Evolutionary conservation across 1,139 yeast species (phyloP), one percentile per base, ranked within the genome.

Genomic region (Spencermartinsiella ligniputridi): DNA sequence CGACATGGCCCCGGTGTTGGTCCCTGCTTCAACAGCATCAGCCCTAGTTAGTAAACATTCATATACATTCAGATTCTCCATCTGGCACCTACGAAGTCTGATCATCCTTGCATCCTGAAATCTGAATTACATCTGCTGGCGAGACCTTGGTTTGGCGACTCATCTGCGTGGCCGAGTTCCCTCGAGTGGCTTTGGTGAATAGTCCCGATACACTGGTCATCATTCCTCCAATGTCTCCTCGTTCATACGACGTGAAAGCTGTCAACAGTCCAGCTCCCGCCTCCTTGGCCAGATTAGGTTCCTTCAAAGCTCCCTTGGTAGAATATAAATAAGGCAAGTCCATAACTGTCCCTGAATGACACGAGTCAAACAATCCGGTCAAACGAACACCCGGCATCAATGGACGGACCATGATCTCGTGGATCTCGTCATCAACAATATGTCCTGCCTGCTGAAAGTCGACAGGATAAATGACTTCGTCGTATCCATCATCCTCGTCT

Each of bases 1-100:
- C 41, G 95, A 84, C 95, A 90, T 87, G 18, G 97, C 97, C 47
- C 97, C 97, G 0, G 96, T 88, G 36, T 85, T 80, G 36, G 68
- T 69, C 20, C 96, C 95, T 41, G 78, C 80, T 60, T 84, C 90
- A 21, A 70, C 71, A 1, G 97, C 85, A 63, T 88, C 96, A 3
- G 96, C 96, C 47, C 48, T 45, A 35, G 17, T 36, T 22, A 27
- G 32, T 27, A 27, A 27, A 27, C 4, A n/a, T 15, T 15, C 34
- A 6, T n/a, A n/a, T n/a, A 6, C 13, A 30, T 8, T n/a, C 34
- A 20, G 17, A 12, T 17, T 16, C 20, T 16, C 37, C 12, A 12
- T 16, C 16, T 6, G 17, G n/a, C n/a, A 38, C 41, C 19, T 38
- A 42, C 45, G 69, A 64, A 0, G 81, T 77, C 60, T 81, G 97